Conservation (phyloP, 805 yeast genomes). For the Tetrapisispora taiwanensis region DNA sequence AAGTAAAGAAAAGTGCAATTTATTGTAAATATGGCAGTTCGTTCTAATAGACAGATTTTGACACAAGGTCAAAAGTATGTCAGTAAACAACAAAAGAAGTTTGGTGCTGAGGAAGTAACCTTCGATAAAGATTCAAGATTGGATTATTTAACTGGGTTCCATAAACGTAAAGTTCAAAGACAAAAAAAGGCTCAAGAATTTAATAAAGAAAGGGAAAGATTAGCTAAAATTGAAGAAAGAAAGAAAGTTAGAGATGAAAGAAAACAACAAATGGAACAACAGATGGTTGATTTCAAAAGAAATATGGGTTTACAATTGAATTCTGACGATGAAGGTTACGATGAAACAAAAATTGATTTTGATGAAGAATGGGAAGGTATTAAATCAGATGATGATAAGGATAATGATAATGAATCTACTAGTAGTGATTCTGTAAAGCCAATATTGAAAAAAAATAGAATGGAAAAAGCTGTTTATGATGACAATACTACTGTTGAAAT, state of each 20-base stretch:
- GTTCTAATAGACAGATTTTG: constrained; percentile 65
- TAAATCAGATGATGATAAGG: constrained; percentile 20
- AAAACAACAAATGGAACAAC: constrained; percentile 52
- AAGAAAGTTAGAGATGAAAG: constrained; percentile 53
- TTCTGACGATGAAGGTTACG: constrained; percentile 18
- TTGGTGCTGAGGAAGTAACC: constrained; percentile 71
- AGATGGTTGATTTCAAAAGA: constrained; percentile 30
- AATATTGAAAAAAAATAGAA: constrained; percentile 22
- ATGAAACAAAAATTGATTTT: constrained; percentile 8
- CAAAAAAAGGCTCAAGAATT: constrained; percentile 75
- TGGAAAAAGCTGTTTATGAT: constrained; percentile 18
- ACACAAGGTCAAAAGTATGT: constrained; percentile 80
- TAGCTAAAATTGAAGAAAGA: constrained; percentile 67
- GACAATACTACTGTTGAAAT: constrained; percentile 38
- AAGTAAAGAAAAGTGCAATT: too few relatives aligned
- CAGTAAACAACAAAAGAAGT: constrained; percentile 52
- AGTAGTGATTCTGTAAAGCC: constrained; percentile 20
- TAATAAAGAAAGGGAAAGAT: constrained; percentile 66
- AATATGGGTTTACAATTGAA: constrained; percentile 16
- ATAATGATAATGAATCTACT: constrained; percentile 15
- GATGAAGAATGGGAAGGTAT: constrained; percentile 35
- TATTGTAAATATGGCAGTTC: neutral
- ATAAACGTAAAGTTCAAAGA: constrained; percentile 82
- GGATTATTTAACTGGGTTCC: constrained; percentile 90
- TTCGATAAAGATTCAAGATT: constrained; percentile 72